Evolutionary conservation across 2,329 filamentous ascomycete genomes (phyloP).

Genomic region (Purpureocillium takamizusanense): DNA sequence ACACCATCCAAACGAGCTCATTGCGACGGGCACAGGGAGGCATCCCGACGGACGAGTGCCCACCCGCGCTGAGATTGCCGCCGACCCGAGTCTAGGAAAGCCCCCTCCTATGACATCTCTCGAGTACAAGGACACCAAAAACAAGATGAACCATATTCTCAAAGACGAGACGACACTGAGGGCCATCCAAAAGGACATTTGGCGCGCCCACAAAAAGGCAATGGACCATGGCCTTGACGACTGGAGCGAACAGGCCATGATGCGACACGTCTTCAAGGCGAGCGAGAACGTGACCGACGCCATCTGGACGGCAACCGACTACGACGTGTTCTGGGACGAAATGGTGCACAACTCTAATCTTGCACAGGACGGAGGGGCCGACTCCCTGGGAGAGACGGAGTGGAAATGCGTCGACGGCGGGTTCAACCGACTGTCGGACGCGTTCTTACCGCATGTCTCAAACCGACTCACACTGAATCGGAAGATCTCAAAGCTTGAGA

Average conservation of each 20-base stretch:
- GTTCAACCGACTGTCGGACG: constrained; percentile 22
- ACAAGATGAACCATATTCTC: constrained; percentile 6
- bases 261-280: constrained; percentile 23
- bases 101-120: constrained; percentile 9
- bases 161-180: constrained; percentile 7
- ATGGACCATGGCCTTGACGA: constrained; percentile 18
- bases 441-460: constrained; percentile 22
- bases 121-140: constrained; percentile 14
- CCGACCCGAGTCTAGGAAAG: constrained; percentile 12
- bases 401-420: constrained; percentile 24
- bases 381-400: constrained; percentile 14
- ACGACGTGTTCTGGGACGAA: constrained; percentile 23
- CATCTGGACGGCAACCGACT: constrained; percentile 16
- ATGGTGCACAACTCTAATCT: constrained; percentile 23
- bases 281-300: constrained; percentile 27
- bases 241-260: constrained; percentile 19
- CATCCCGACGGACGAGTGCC: constrained; percentile 19
- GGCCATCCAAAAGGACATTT: constrained; percentile 11
- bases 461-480: constrained; percentile 15
- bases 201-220: constrained; percentile 19
- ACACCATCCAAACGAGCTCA: constrained; percentile 21
- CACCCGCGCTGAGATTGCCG: constrained; percentile 5
- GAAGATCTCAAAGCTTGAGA: constrained; percentile 9
- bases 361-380: constrained; percentile 16
- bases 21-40: constrained; percentile 9